Evolutionary conservation across 2,329 filamentous ascomycete genomes (phyloP).

Genomic region (Bipolaris oryzae): DNA sequence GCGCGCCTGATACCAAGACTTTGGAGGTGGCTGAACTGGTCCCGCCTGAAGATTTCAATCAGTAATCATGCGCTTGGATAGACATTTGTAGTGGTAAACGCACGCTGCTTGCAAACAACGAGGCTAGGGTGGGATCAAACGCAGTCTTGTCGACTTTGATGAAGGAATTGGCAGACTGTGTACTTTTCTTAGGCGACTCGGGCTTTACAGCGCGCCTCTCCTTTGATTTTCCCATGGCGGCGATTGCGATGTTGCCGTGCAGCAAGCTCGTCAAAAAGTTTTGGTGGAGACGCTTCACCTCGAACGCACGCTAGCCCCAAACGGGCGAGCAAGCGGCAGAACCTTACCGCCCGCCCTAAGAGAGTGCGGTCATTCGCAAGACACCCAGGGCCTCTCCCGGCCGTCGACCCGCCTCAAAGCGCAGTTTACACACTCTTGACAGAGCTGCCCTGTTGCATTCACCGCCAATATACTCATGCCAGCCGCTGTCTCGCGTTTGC

Average conservation of each 20-base stretch:
- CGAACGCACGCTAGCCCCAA: slow-evolving; percentile 13
- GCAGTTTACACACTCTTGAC: slow-evolving; percentile 23
- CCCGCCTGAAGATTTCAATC: slow-evolving; percentile 36
- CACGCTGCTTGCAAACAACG: slow-evolving; percentile 55
- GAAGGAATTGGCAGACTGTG: slow-evolving; percentile 26
- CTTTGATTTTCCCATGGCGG: slow-evolving; percentile 44
- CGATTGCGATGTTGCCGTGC: slow-evolving; percentile 11
- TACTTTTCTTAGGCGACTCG: slow-evolving; percentile 16
- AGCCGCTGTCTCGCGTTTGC: slow-evolving; percentile 19
- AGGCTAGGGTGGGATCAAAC: slow-evolving; percentile 54
- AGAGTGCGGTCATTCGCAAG: slow-evolving; percentile 27
- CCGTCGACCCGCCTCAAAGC: slow-evolving; percentile 22
- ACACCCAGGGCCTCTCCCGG: slow-evolving; percentile 20
- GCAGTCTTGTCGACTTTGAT: slow-evolving; percentile 41
- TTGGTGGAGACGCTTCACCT: slow-evolving; percentile 32
- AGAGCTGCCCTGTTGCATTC: slow-evolving; percentile 14
- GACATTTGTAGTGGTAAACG: slow-evolving; percentile 19
- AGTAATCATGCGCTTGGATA: slow-evolving; percentile 11
- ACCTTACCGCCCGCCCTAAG: slow-evolving; percentile 15
- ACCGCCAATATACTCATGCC: slow-evolving; percentile 21
- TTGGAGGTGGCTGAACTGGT: slow-evolving; percentile 48
- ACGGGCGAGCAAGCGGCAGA: slow-evolving; percentile 13
- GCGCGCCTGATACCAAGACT: slow-evolving; percentile 47
- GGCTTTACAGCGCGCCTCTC: slow-evolving; percentile 30
- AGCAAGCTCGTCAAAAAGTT: slow-evolving; percentile 35